Base-by-base conservation (phyloP, 2,329 filamentous ascomycete species). In the Botryotinia narcissicola region DNA sequence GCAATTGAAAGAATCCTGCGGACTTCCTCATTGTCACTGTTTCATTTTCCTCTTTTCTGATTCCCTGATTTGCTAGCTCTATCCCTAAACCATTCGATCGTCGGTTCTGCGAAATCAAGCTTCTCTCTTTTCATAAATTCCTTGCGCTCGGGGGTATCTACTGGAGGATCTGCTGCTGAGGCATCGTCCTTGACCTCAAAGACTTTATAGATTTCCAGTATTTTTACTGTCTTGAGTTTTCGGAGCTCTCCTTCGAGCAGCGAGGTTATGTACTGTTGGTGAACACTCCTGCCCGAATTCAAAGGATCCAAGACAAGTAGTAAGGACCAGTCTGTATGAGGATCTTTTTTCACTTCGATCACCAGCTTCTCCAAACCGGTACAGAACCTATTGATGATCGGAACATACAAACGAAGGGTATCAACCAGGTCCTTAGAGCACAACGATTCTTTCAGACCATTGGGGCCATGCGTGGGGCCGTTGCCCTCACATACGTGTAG, bases 281-380 rank as follows among this genome's bases (percentile, higher is more conserved):
- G 37, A 22, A 42, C 1, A 29, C 10, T 16, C 5, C 22, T 1
- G 22, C 7, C 22, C 7, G 63, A n/a, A 22, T 35, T 32, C 14
- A 1, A 1, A n/a, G n/a, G 4, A 8, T 14, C 44, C 8, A 67
- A 25, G 3, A 1, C 1, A 4, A 18, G 7, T 22, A 37, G 12
- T 7, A 46, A 37, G 8, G 1, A 1, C 12, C 2, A 1, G 16
- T n/a, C 16, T 32, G 32, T 3, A 18, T n/a, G 0, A 0, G 46
- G 10, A 8, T 69, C 66, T 59, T 57, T n/a, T 1, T 69, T 4
- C 12, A 69, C 51, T 32, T 57, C 46, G 22, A 69, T 42, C 8
- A 57, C 10, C 3, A 69, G 48, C 4, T 2, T 69, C n/a, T 42
- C 18, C n/a, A 57, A 22, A 10, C 64, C 29, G 1, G 29, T 67